Evolutionary conservation across 1,284 basidiomycete species (phyloP).

Genomic region (Tilletiopsis washingtonensis): DNA sequence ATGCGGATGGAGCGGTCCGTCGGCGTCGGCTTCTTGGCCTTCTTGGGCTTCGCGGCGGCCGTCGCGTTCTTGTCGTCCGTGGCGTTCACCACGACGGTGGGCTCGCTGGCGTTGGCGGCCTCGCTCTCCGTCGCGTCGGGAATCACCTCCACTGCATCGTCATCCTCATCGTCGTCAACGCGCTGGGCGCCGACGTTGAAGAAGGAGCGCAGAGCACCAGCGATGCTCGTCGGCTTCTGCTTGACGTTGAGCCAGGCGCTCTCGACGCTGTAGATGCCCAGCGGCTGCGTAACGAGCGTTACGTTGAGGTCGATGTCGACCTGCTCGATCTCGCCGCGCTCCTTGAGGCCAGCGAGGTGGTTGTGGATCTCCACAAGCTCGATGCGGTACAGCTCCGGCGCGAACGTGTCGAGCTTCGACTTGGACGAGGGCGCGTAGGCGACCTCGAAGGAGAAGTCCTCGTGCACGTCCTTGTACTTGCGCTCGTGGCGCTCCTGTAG

Average conservation of each 20-base stretch:
- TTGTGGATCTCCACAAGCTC: constrained; percentile 31
- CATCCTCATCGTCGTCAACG: constrained; percentile 2
- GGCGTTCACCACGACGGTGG: no score
- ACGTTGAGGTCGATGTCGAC: constrained; percentile 40
- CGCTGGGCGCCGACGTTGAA: constrained; percentile 19
- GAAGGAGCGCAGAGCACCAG: constrained; percentile 36
- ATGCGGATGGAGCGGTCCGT: constrained; percentile 9
- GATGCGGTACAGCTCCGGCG: constrained; percentile 18
- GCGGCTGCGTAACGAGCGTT: constrained; percentile 27
- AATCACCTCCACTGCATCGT: not conserved
- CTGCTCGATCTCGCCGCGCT: constrained; percentile 24
- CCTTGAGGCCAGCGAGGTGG: constrained; percentile 27
- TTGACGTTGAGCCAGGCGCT: constrained; percentile 32
- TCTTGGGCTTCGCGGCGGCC: constrained; percentile 2
- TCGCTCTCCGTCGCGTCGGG: constrained; percentile 10
- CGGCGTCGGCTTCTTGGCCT: constrained; percentile 1
- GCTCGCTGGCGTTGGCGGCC: constrained; percentile 12
- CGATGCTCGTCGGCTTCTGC: constrained; percentile 29
- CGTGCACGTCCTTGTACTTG: constrained; percentile 21
- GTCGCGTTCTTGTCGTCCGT: constrained; percentile 3
- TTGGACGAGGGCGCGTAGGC: constrained; percentile 12
- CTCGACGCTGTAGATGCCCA: constrained; percentile 32
- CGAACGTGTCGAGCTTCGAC: constrained; percentile 4
- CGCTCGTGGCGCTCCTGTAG: constrained; percentile 13
- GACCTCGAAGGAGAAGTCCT: constrained; percentile 36